Conservation (phyloP, 106 monocot species). For the Acanthochlamys bracteata region DNA sequence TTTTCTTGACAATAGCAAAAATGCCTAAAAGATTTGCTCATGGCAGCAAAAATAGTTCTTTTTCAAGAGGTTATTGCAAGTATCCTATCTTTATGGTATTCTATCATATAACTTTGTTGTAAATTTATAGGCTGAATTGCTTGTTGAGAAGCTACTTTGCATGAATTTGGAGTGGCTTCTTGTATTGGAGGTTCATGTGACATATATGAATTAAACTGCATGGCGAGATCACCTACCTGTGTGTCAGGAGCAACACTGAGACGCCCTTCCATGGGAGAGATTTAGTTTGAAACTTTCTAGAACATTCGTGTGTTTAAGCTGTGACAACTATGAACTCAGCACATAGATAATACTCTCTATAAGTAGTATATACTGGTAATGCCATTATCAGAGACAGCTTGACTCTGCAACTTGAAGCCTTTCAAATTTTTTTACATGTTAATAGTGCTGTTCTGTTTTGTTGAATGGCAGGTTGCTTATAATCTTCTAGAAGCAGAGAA, state of each 20-base stretch:
- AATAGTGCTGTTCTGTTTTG: background rate
- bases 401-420: background rate
- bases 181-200: slow-evolving; percentile 34
- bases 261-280: slow-evolving; percentile 48
- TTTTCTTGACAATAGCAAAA: no score
- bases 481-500: slow-evolving; percentile 15
- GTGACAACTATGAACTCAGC: no score
- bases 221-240: slow-evolving; percentile 38
- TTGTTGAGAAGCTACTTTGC: slow-evolving; percentile 34
- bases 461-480: slow-evolving; percentile 13
- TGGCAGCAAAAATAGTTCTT: no score
- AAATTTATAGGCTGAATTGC: slow-evolving; percentile 34
- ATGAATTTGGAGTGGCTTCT: slow-evolving; percentile 36
- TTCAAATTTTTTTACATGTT: background rate
- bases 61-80: no score
- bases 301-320: background rate
- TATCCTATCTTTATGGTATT: no score
- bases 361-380: background rate
- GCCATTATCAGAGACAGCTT: background rate
- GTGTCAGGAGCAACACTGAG: slow-evolving; percentile 41
- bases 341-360: no score
- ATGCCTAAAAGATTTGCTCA: no score
- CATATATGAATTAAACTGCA: slow-evolving; percentile 30
- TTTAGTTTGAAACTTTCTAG: slow-evolving; percentile 6
- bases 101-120: no score